Base-by-base conservation (phyloP, 73 alveolate genomes). In the Durusdinium trenchii region DNA sequence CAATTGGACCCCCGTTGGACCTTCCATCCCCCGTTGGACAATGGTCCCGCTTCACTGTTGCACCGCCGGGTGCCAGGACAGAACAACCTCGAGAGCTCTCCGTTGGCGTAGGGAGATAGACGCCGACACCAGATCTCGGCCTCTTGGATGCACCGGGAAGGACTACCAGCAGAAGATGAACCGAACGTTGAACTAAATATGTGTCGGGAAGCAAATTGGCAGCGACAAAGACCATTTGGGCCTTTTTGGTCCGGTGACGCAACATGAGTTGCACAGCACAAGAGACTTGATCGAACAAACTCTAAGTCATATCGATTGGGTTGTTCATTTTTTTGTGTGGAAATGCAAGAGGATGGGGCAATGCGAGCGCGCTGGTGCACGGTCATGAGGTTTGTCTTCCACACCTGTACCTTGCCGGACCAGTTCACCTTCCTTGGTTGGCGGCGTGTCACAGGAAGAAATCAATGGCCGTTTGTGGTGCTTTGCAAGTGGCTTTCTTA, bases 361-460 rank as follows among this genome's bases (percentile, higher is more conserved):
- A 26, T 9, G n/a, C 28, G 30, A 30, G 18, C 20, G 28, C n/a
- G 46, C 50, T 23, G 47, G 20, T 9, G 30, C 85, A 73, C 3
- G n/a, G 43, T 10, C 47, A 16, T 38, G 61, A 78, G 89, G 89
- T 45, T 45, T 42, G 89, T 36, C 60, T 47, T 42, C 89, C 89
- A 36, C n/a, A 47, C 38, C 89, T 9, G 32, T 46, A 69, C 89
- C 89, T 38, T n/a, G 89, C 89, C n/a, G 28, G 73, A 78, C 54
- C 89, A 78, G 89, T 60, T 78, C 89, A 78, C 89, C 89, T 78
- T 78, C 89, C 61, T 78, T 45, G 89, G 89, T 78, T 78, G 89
- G 89, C 89, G 73, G 73, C 73, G 30, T 23, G 30, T 60, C n/a
- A 32, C 30, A 32, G 30, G n/a, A 60, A 23, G 73, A 32, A 60